Percentiles rank a stretch among this genome's conserved stretches.
Conservation (phyloP, 2,329 filamentous ascomycete species). For the Xenoacremonium recifei region DNA sequence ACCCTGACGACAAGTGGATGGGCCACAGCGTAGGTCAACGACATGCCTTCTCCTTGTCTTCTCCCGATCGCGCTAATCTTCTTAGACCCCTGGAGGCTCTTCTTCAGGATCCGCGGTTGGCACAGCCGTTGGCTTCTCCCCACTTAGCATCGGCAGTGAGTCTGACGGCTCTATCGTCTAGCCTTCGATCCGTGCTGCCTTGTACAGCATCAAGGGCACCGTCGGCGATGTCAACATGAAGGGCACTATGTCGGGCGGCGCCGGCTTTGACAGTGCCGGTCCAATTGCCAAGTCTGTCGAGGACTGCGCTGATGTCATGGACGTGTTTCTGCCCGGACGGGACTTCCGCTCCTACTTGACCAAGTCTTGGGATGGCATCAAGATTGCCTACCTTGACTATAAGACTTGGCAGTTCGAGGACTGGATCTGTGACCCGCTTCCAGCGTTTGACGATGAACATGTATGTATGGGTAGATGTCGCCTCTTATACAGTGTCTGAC, state of each 20-base stretch:
- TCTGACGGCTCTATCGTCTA: conserved; percentile 24
- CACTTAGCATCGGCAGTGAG: conserved; percentile 28
- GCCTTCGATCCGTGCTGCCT: conserved; percentile 12
- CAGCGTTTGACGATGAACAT: conserved; percentile 2
- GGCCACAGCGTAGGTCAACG: conserved; percentile 11
- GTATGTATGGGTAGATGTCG: background rate
- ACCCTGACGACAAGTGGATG: conserved; percentile 11
- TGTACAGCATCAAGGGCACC: conserved; percentile 22
- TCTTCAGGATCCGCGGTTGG: conserved; percentile 26
- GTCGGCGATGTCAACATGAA: conserved; percentile 6
- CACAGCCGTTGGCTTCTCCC: conserved; percentile 23
- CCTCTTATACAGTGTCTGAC: background rate
- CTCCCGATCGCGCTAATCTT: background rate
- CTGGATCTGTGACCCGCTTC: conserved; percentile 1
- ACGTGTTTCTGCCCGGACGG: background rate
- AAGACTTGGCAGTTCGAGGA: conserved; percentile 3
- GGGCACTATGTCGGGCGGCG: conserved; percentile 4
- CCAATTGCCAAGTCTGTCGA: conserved; percentile 8
- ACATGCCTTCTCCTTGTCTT: background rate
- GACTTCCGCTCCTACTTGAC: conserved; percentile 1
- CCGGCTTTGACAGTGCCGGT: conserved; percentile 2
- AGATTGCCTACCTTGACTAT: conserved; percentile 4
- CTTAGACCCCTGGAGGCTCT: conserved; percentile 24
- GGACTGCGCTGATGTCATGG: conserved; percentile 3
- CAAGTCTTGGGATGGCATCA: conserved; percentile 3